Base-by-base conservation (phyloP, 2,329 filamentous ascomycete species). In the Fusarium phyllophilum region DNA sequence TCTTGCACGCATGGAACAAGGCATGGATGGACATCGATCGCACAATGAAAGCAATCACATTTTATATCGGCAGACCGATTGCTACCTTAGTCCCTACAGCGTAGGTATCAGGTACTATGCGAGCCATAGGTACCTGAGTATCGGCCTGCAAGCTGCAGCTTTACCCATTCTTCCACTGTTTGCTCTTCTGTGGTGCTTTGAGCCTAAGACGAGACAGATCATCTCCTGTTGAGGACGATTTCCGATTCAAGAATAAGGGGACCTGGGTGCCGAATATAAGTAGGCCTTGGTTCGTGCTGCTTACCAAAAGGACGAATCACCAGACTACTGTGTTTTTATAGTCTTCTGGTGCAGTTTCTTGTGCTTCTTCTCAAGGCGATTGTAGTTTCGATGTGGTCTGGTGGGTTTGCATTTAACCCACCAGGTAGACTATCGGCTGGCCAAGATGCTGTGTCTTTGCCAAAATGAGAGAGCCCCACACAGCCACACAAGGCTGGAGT, bases 401-500 rank as follows among this genome's bases (percentile, higher is more conserved):
- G 58, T 59, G 56, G 51, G 54, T 31, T 62, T 48, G 31, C 38
- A 41, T 42, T 48, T 33, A 22, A 48, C 42, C 26, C 42, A 46
- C 44, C 68, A 49, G 66, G 38, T 51, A 46, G 26, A 44, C 24
- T 46, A 56, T 69, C 63, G 44, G 48, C n/a, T 38, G 31, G 34
- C 49, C 71, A 64, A 74, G 55, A 59, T 61, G 52, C 72, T 60
- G 20, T 14, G 26, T 26, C 11, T 24, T 62, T 49, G 56, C 55
- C n/a, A 49, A 54, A 61, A 26, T 26, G 29, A 31, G 33, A 42
- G 36, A 44, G n/a, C 36, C 42, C 8, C 11, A 11, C 44, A n/a
- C 29, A 74, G 72, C 62, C 59, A 75, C 64, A 69, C 68, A 59
- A 75, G 69, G 72, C 72, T 71, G 57, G 8, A 15, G 45, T 39